These are phyloP conservation scores for Sporothrix humicola DNA, from an alignment of 2,329 filamentous ascomycete genomes.

Conservation along the genomic window DNA sequence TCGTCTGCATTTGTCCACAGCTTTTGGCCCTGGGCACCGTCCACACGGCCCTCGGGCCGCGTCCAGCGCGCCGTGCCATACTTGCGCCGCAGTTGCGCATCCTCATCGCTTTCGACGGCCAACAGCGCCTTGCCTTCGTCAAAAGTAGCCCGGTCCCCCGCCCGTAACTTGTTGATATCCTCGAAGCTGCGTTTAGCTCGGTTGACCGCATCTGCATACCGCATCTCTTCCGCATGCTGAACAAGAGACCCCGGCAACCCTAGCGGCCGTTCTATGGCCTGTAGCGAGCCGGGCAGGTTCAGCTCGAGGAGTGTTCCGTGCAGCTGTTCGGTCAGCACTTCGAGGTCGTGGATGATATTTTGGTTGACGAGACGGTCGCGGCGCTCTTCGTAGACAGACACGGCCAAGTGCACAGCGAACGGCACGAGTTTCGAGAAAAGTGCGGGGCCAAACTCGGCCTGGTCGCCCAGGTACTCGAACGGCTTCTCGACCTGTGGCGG, in stretches of 20 bases:
- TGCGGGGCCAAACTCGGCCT: constrained; percentile 79
- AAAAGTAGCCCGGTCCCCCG: constrained; percentile 77
- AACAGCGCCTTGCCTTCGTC: constrained; percentile 82
- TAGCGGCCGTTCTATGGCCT: constrained; percentile 92
- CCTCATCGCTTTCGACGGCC: constrained; percentile 80
- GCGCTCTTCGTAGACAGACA: constrained; percentile 92
- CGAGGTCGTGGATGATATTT: constrained; percentile 82
- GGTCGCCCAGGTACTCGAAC: constrained; percentile 78
- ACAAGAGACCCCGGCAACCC: constrained; percentile 84
- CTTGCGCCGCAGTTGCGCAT: constrained; percentile 73
- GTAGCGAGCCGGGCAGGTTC: constrained; percentile 88
- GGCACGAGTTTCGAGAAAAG: constrained; percentile 92
- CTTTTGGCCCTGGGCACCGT: constrained; percentile 71
- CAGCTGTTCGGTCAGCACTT: constrained; percentile 77
- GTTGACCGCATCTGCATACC: constrained; percentile 85
- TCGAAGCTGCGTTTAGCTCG: constrained; percentile 79
- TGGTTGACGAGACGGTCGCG: constrained; percentile 89
- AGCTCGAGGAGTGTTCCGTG: constrained; percentile 80
- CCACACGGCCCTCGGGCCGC: constrained; percentile 70
- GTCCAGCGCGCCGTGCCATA: constrained; percentile 89
- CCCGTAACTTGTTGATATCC: constrained; percentile 88
- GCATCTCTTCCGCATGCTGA: constrained; percentile 90
- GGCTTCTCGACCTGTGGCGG: constrained; percentile 84
- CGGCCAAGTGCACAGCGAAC: constrained; percentile 92
- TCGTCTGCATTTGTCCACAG: constrained; percentile 77